Conservation (phyloP, 768 basidiomycete genomes). For the Hygrocybe coccinea region DNA sequence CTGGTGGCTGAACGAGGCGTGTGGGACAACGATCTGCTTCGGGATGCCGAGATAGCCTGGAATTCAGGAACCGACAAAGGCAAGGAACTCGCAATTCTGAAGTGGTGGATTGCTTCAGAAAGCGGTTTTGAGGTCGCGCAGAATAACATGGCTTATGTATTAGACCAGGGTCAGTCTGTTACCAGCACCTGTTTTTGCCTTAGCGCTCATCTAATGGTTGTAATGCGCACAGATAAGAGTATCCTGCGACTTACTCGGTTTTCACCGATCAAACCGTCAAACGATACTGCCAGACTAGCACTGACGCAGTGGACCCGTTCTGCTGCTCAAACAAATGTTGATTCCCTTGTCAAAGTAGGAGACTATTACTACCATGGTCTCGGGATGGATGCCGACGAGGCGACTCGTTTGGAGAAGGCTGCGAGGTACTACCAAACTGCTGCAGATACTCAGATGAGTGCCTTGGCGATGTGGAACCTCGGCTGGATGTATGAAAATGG, state of each 20-base stretch:
- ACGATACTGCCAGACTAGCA: conserved; percentile 76
- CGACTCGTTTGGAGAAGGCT: conserved; percentile 76
- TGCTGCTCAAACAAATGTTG: conserved; percentile 90
- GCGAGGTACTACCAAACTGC: conserved; percentile 93
- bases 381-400: conserved; percentile 68
- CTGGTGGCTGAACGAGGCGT: conserved; percentile 85
- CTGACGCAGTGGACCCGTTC: conserved; percentile 94
- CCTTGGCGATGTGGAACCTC: conserved; percentile 95
- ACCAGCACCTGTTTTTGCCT: neutral
- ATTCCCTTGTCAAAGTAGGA: conserved; percentile 95
- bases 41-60: conserved; percentile 78
- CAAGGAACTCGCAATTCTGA: conserved; percentile 78
- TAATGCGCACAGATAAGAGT: conserved; percentile 52
- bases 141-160: conserved; percentile 87
- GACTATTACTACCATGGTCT: conserved; percentile 95
- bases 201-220: neutral
- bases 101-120: conserved; percentile 95
- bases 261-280: conserved; percentile 67
- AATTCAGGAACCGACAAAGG: conserved; percentile 62
- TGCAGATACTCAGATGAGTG: conserved; percentile 86
- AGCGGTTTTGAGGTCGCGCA: conserved; percentile 88
- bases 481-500: conserved; percentile 99
- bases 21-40: conserved; percentile 77
- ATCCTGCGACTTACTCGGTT: conserved; percentile 64
- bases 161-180: conserved; percentile 74